Evolutionary conservation across 345 rosid genomes (phyloP).

Genomic region (Brassica cretica): DNA sequence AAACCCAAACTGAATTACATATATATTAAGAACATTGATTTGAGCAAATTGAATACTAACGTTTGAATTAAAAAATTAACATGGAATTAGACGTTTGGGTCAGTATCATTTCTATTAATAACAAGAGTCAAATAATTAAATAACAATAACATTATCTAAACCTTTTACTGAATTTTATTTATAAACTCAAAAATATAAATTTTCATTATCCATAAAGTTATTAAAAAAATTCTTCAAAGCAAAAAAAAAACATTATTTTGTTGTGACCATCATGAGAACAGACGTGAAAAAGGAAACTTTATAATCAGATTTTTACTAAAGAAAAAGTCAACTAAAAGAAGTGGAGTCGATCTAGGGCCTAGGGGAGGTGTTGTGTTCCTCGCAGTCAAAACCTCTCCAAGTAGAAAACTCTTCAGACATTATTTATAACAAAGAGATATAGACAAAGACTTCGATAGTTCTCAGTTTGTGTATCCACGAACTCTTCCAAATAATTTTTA

Average conservation of each 20-base stretch:
- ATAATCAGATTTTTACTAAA: background rate
- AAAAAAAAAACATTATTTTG: background rate
- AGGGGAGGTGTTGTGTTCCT: conserved; percentile 24
- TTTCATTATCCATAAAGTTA: background rate
- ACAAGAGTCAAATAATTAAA: background rate
- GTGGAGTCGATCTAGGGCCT: conserved; percentile 34
- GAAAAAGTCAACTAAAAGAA: conserved; percentile 26
- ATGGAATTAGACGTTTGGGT: too few species aligned
- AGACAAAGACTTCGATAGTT: conserved; percentile 20
- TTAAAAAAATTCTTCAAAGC: background rate
- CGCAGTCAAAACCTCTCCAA: conserved; percentile 9
- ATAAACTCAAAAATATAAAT: background rate
- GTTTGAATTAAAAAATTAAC: too few species aligned
- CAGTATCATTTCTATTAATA: too few species aligned
- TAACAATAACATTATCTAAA: background rate
- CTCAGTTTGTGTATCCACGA: conserved; percentile 22
- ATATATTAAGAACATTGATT: background rate
- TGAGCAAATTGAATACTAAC: background rate
- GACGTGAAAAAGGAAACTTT: background rate
- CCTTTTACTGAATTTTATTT: background rate
- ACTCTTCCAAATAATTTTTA: background rate
- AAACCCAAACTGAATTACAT: background rate
- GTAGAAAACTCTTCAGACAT: conserved; percentile 14
- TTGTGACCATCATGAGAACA: conserved; percentile 1
- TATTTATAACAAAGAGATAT: conserved; percentile 12